Evolutionary conservation across 495 filamentous ascomycete genomes (phyloP).

Genomic region (Xylaria acuta): DNA sequence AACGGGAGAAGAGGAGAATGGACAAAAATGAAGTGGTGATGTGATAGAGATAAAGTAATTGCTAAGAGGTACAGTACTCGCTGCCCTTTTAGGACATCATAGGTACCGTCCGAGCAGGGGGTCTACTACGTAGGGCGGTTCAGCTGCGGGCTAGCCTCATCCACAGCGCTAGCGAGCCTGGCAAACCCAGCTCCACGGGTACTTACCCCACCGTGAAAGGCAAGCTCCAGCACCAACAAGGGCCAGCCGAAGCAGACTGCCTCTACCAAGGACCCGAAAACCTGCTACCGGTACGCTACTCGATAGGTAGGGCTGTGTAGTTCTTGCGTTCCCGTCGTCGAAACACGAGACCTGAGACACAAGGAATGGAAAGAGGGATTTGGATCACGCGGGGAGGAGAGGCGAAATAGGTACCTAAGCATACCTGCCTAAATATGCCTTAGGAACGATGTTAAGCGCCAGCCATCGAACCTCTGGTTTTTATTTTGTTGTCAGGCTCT

Average conservation of each 20-base stretch:
- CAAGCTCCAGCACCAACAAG: constrained; percentile 12
- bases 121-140: constrained; percentile 25
- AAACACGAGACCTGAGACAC: constrained; percentile 2
- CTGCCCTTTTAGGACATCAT: constrained; percentile 10
- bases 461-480: background rate
- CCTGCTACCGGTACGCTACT: background rate
- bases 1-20: constrained; percentile 9
- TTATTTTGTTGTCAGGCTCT: background rate
- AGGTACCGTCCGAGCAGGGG: background rate
- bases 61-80: constrained; percentile 5
- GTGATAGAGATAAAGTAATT: constrained; percentile 2
- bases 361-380: background rate
- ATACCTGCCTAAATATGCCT: background rate
- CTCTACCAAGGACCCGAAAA: background rate
- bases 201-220: constrained; percentile 7
- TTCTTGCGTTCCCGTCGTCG: background rate
- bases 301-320: background rate
- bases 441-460: background rate
- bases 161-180: constrained; percentile 12
- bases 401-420: background rate
- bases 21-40: background rate
- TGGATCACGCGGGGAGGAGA: background rate
- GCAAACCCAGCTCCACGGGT: constrained; percentile 21
- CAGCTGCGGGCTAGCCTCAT: constrained; percentile 26
- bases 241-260: background rate